Conservation (phyloP, 768 basidiomycete genomes). For the Epithele typhae region DNA sequence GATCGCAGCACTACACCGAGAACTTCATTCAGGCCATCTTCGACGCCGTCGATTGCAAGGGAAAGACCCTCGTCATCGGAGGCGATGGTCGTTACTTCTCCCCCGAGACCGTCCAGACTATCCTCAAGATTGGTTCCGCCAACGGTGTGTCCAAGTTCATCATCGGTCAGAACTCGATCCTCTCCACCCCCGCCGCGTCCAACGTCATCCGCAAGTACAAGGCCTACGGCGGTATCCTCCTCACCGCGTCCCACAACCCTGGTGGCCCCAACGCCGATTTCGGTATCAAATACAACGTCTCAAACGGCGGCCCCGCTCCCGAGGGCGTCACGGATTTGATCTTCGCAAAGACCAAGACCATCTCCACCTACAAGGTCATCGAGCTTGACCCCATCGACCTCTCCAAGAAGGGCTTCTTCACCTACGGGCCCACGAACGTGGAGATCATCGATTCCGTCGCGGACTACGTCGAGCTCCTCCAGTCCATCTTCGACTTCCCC, state of each 20-base stretch:
- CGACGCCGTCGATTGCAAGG: conserved; percentile 79
- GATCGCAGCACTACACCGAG: conserved; percentile 88
- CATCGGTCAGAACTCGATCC: conserved; percentile 84
- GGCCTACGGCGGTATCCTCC: conserved; percentile 92
- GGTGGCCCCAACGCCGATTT: conserved; percentile 98
- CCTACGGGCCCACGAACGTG: conserved; percentile 79
- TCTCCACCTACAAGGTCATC: conserved; percentile 80
- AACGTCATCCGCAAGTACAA: conserved; percentile 96
- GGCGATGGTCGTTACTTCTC: conserved; percentile 96
- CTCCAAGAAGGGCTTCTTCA: conserved; percentile 71
- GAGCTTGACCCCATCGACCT: conserved; percentile 78
- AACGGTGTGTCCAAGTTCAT: conserved; percentile 92
- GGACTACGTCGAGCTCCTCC: conserved; percentile 81
- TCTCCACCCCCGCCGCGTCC: conserved; percentile 96
- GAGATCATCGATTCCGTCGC: conserved; percentile 91
- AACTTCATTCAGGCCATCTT: conserved; percentile 97
- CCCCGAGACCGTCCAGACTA: conserved; percentile 82
- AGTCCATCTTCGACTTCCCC: conserved; percentile 91
- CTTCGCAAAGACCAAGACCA: conserved; percentile 85
- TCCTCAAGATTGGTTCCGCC: conserved; percentile 90
- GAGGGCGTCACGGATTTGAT: conserved; percentile 97
- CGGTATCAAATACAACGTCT: conserved; percentile 99
- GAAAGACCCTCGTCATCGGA: conserved; percentile 86
- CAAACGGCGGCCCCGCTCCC: conserved; percentile 96
- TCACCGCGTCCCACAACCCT: conserved; percentile 97